phyloP scores from a whole-genome alignment of 2,329 filamentous ascomycete species.

The Apiospora hydei region DNA sequence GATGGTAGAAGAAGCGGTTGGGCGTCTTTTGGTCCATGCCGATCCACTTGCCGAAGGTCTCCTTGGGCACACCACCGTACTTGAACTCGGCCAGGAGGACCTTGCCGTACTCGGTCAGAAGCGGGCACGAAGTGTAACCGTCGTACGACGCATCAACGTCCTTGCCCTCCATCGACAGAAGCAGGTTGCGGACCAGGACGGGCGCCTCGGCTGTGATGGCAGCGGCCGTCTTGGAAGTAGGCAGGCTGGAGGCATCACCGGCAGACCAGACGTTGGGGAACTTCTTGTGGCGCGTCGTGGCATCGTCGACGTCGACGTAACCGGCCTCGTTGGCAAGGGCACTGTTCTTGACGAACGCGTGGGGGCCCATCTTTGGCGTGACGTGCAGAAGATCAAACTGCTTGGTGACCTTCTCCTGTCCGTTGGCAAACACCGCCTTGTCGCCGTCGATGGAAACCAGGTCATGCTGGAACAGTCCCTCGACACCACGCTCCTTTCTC shows the following conservation, averaged over 20 bases:
- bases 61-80: slow-evolving; percentile 53
- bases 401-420: slow-evolving; percentile 40
- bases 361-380: slow-evolving; percentile 55
- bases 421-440: slow-evolving; percentile 42
- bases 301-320: slow-evolving; percentile 45
- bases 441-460: slow-evolving; percentile 45
- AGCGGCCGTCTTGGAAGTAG: slow-evolving; percentile 53
- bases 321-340: slow-evolving; percentile 43
- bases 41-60: slow-evolving; percentile 47
- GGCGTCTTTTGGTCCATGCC: slow-evolving; percentile 50
- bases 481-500: slow-evolving; percentile 44
- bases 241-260: slow-evolving; percentile 48
- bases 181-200: slow-evolving; percentile 51
- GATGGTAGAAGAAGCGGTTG: slow-evolving; percentile 47
- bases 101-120: slow-evolving; percentile 52
- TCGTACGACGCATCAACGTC: slow-evolving; percentile 46
- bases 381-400: slow-evolving; percentile 48
- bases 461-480: slow-evolving; percentile 49
- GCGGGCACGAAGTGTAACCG: slow-evolving; percentile 55
- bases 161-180: slow-evolving; percentile 45
- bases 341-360: slow-evolving; percentile 57
- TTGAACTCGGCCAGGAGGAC: slow-evolving; percentile 57
- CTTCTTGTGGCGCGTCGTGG: slow-evolving; percentile 44
- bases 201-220: slow-evolving; percentile 53
- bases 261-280: slow-evolving; percentile 50